Evolutionary conservation across 495 filamentous ascomycete genomes (phyloP).

Genomic region (Podospora tetraspora): DNA sequence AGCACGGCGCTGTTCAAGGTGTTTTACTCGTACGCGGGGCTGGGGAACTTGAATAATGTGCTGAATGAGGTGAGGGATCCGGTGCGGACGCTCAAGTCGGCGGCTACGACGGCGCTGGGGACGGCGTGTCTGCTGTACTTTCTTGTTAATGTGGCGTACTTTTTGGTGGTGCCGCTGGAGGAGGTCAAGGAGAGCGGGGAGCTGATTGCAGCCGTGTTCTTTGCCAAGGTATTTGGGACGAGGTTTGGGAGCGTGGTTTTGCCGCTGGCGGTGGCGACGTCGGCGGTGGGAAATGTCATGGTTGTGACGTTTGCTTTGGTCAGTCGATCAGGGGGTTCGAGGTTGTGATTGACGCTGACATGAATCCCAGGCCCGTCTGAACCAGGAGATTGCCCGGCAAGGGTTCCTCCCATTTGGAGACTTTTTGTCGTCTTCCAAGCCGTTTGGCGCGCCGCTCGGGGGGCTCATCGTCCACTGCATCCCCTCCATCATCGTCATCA

Average conservation of each 20-base stretch:
- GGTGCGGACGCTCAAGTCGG: constrained; percentile 58
- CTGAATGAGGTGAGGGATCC: constrained; percentile 70
- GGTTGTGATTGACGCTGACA: neutral
- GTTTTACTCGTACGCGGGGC: constrained; percentile 64
- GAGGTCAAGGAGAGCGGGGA: constrained; percentile 64
- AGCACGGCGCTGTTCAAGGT: constrained; percentile 68
- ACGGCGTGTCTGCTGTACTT: constrained; percentile 61
- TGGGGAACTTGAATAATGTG: constrained; percentile 70
- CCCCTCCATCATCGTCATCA: constrained; percentile 60
- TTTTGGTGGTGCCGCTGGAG: constrained; percentile 60
- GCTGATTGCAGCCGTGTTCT: constrained; percentile 63
- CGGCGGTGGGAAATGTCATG: constrained; percentile 70
- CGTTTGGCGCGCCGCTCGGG: constrained; percentile 62
- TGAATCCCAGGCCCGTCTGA: constrained; percentile 54
- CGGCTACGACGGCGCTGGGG: constrained; percentile 55
- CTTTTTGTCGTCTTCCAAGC: constrained; percentile 57
- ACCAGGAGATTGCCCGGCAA: constrained; percentile 46
- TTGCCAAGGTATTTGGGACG: constrained; percentile 59
- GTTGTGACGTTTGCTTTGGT: constrained; percentile 65
- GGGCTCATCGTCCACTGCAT: constrained; percentile 64
- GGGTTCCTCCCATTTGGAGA: constrained; percentile 62
- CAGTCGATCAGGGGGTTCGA: constrained; percentile 16
- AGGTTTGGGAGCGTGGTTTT: constrained; percentile 52
- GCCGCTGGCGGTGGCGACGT: constrained; percentile 60
- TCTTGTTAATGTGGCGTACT: constrained; percentile 66